phyloP scores from a whole-genome alignment of 2,329 filamentous ascomycete species.

The Sporothrix protearum region DNA sequence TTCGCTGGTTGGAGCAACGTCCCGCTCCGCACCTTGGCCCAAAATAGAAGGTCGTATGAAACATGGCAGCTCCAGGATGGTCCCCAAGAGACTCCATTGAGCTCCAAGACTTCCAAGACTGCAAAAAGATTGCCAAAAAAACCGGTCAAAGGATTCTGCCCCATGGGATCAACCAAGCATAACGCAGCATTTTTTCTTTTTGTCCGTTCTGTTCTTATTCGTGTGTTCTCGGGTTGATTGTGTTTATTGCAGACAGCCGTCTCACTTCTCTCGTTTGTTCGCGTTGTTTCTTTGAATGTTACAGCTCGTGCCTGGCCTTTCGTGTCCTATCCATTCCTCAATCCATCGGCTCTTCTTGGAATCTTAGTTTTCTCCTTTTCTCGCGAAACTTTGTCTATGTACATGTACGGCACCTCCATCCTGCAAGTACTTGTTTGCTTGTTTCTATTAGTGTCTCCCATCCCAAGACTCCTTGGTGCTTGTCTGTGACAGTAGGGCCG shows the following conservation, averaged over 20 bases:
- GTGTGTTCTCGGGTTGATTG: background rate
- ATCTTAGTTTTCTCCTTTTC: background rate
- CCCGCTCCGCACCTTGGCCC: conserved; percentile 1
- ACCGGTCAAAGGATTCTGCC: background rate
- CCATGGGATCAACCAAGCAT: background rate
- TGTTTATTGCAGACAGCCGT: background rate
- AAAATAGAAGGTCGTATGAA: conserved; percentile 9
- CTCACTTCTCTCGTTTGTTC: background rate
- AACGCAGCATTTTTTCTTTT: background rate
- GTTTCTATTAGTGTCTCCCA: background rate
- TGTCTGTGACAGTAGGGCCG: background rate
- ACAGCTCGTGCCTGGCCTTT: background rate
- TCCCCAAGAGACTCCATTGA: background rate
- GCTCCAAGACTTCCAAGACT: too few species aligned
- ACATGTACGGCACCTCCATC: background rate
- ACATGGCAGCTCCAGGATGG: background rate
- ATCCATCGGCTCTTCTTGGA: background rate
- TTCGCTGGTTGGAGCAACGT: background rate
- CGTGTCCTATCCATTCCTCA: background rate
- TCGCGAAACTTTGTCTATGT: background rate
- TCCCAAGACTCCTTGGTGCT: background rate
- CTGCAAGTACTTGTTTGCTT: background rate
- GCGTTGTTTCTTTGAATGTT: background rate
- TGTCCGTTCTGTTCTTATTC: background rate
- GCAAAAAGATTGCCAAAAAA: background rate